Percentiles rank a stretch among this genome's conserved stretches.
Evolutionary conservation across 305 asterid genomes (phyloP).

Genomic region (Fraxinus latifolia): DNA sequence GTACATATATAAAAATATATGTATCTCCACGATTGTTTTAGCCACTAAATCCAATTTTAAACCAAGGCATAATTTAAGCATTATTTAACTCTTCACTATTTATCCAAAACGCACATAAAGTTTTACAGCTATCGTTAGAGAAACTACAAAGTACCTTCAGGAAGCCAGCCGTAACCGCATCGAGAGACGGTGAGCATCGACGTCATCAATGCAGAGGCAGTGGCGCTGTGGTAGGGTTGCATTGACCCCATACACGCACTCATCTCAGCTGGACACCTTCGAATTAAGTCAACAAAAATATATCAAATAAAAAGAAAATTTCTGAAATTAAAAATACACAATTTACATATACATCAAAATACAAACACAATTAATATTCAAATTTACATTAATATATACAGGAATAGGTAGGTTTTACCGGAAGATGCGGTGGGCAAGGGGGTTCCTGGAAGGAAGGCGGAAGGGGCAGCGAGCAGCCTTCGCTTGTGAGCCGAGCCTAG

Average conservation of each 20-base stretch:
- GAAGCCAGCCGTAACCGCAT: conserved; percentile 75
- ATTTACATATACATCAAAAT: background rate
- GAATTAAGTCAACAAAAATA: background rate
- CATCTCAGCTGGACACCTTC: conserved; percentile 76
- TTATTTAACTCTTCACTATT: background rate
- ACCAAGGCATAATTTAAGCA: background rate
- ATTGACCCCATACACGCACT: conserved; percentile 77
- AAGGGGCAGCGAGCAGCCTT: conserved; percentile 64
- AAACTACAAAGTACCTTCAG: conserved; percentile 55
- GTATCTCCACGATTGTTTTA: background rate
- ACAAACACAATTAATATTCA: background rate
- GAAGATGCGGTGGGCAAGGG: conserved; percentile 56
- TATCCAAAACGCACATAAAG: background rate
- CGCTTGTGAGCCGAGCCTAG: conserved; percentile 49
- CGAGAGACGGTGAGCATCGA: conserved; percentile 84
- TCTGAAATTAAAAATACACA: background rate
- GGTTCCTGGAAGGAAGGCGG: conserved; percentile 53
- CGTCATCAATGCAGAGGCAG: conserved; percentile 94
- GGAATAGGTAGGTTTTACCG: conserved; percentile 38
- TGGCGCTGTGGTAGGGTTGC: conserved; percentile 83
- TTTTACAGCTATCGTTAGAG: background rate
- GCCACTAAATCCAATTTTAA: background rate
- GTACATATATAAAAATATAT: background rate
- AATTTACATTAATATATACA: background rate
- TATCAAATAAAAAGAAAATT: background rate